Conservation (phyloP, 2,329 filamentous ascomycete species). For the Orbilia javanica region DNA sequence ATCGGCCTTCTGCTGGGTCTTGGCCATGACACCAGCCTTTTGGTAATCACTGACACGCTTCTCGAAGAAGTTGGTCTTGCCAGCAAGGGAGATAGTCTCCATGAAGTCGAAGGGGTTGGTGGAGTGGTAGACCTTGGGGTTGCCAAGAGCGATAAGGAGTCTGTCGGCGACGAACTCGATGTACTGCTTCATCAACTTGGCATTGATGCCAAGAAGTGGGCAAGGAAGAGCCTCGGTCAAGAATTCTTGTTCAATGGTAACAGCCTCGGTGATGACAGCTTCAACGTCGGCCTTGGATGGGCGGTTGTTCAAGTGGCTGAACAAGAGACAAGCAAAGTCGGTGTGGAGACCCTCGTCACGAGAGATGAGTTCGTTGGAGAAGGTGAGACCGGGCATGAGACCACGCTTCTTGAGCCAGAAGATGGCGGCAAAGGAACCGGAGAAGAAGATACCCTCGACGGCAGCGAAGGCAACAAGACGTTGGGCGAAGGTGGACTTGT, state of each 20-base stretch:
- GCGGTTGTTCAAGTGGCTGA: slow-evolving; percentile 95
- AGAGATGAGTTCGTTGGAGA: slow-evolving; percentile 99
- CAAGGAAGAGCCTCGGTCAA: slow-evolving; percentile 93
- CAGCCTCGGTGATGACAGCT: slow-evolving; percentile 93
- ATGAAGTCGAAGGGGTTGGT: slow-evolving; percentile 99
- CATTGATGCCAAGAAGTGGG: slow-evolving; percentile 96
- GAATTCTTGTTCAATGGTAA: slow-evolving; percentile 97
- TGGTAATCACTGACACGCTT: slow-evolving; percentile 99
- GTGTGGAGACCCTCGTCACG: slow-evolving; percentile 99
- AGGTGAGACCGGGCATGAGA: slow-evolving; percentile 97
- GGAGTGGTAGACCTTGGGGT: slow-evolving; percentile 91
- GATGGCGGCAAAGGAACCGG: slow-evolving; percentile 96
- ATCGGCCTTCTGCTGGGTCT: slow-evolving; percentile 78
- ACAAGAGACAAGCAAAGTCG: slow-evolving; percentile 96
- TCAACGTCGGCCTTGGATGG: slow-evolving; percentile 83
- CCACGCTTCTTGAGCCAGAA: slow-evolving; percentile 99
- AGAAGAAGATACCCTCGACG: slow-evolving; percentile 99
- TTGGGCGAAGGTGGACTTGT: slow-evolving; percentile 92
- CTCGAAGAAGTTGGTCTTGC: slow-evolving; percentile 99
- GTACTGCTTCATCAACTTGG: slow-evolving; percentile 98
- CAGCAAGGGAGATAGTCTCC: slow-evolving; percentile 98
- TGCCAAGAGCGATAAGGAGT: slow-evolving; percentile 90
- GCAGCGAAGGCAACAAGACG: slow-evolving; percentile 96
- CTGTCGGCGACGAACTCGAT: slow-evolving; percentile 99
- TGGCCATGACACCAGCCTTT: slow-evolving; percentile 98